Base-by-base conservation (phyloP, 768 basidiomycete genomes). In the Mycena floridula region DNA sequence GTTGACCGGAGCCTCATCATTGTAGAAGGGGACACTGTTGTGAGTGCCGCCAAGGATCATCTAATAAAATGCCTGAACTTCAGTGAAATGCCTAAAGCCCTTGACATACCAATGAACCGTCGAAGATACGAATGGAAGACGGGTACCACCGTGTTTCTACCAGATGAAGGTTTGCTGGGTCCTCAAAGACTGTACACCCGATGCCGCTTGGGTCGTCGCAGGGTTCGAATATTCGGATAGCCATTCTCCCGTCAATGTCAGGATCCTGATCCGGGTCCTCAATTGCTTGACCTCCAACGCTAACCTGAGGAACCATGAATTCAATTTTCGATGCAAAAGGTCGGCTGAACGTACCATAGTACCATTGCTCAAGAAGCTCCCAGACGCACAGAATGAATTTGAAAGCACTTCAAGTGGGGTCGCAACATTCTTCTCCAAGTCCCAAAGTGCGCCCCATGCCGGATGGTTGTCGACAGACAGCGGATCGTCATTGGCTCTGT, bases 371-470 rank as follows among this genome's bases (percentile, higher is more conserved):
- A 79, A 56, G 2, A 74, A 65, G 8, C 50, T 43, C 32, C 77
- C 65, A 22, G 71, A 73, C 7, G 80, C 79, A 51, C 79, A 82
- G 63, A 82, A 82, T 0, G 74, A 59, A 59, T 85, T 82, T 8
- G 76, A 75, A 13, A 35, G 18, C 15, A 35, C 32, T 15, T 82
- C 73, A 67, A 84, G 71, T 4, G 79, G 50, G 9, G 70, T 70
- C 25, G 68, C 72, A n/a, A 53, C 54, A 52, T 77, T 76, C 11
- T 71, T 68, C 18, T 63, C 61, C 39, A 73, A 53, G 43, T 76
- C 69, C 54, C 76, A 82, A 47, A 69, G 71, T 1, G 72, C 61
- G 3, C 70, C 74, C 70, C 72, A 74, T 13, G 70, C 72, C 0
- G 74, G 70, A 51, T 77, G 75, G 0, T 69, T 72, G 25, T 67